phyloP scores from a whole-genome alignment of 1,284 basidiomycete species.

The Agroathelia rolfsii region DNA sequence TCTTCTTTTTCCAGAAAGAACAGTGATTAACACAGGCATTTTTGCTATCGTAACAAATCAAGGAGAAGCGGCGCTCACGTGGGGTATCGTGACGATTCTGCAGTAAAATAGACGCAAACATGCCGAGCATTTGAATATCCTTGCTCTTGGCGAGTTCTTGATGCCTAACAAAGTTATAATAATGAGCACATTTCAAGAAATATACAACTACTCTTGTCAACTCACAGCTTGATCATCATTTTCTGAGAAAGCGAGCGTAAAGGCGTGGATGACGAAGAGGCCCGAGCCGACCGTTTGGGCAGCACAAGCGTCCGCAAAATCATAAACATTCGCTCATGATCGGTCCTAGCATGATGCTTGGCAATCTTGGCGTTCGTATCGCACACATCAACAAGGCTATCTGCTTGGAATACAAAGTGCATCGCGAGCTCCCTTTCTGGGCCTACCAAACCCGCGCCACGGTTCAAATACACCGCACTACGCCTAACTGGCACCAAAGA shows the following conservation, averaged over 20 bases:
- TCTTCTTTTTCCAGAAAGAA: too few species aligned
- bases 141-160: constrained; percentile 49
- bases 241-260: constrained; percentile 9
- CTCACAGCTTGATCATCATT: constrained; percentile 12
- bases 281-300: constrained; percentile 11
- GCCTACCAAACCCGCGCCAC: constrained; percentile 45
- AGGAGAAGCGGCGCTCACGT: constrained; percentile 16
- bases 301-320: constrained; percentile 48
- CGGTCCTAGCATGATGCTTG: constrained; percentile 45
- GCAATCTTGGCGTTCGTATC: constrained; percentile 53
- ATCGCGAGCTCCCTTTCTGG: constrained; percentile 52
- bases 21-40: constrained; percentile 14
- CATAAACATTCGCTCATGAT: constrained; percentile 69
- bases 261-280: constrained; percentile 12
- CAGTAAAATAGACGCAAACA: constrained; percentile 63
- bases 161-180: constrained; percentile 42
- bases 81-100: constrained; percentile 24
- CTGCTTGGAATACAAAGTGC: constrained; percentile 47
- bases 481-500: constrained; percentile 37
- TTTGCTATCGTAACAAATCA: constrained; percentile 1
- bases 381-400: constrained; percentile 39
- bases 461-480: constrained; percentile 60
- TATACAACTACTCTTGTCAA: constrained; percentile 13
- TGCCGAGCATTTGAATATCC: constrained; percentile 77
- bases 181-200: constrained; percentile 24